These are phyloP conservation scores for Clarireedia monteithiana DNA, from an alignment of 2,329 filamentous ascomycete genomes.

Conservation along the genomic window DNA sequence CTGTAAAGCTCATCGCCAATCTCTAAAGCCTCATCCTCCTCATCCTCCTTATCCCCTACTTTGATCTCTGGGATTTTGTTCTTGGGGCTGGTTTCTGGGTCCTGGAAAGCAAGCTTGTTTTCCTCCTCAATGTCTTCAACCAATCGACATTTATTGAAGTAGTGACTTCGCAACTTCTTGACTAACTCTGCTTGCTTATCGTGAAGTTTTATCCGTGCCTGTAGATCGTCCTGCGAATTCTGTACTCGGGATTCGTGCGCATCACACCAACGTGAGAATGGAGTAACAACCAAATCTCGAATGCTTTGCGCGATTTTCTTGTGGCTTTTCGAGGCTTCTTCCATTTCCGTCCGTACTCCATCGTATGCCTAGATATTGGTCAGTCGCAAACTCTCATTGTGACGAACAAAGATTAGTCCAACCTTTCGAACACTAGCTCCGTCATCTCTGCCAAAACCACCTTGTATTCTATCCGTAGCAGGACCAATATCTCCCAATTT, in stretches of 20 bases:
- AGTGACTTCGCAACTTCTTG: conserved; percentile 88
- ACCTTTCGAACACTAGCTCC: conserved; percentile 95
- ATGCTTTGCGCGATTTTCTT: conserved; percentile 95
- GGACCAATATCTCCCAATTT: conserved; percentile 75
- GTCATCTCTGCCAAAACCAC: conserved; percentile 85
- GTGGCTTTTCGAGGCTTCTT: conserved; percentile 81
- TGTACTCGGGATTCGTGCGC: conserved; percentile 86
- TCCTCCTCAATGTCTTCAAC: conserved; percentile 97
- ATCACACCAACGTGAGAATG: conserved; percentile 94
- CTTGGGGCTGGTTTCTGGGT: conserved; percentile 64
- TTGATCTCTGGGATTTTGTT: conserved; percentile 76
- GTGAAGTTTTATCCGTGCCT: conserved; percentile 83
- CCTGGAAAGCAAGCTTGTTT: conserved; percentile 95
- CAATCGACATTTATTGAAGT: conserved; percentile 97
- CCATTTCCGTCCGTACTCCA: conserved; percentile 86
- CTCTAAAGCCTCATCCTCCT: conserved; percentile 76
- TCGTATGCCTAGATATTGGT: conserved; percentile 67
- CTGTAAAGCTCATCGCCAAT: conserved; percentile 84
- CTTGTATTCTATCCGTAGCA: conserved; percentile 70
- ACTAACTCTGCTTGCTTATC: conserved; percentile 85
- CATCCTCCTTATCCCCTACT: conserved; percentile 60
- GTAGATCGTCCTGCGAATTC: conserved; percentile 90
- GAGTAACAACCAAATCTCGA: conserved; percentile 87
- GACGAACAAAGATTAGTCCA: conserved; percentile 39
- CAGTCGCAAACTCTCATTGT: conserved; percentile 12